Evolutionary conservation across 73 alveolate genomes (phyloP).

Genomic region (Stentor roeselii): DNA sequence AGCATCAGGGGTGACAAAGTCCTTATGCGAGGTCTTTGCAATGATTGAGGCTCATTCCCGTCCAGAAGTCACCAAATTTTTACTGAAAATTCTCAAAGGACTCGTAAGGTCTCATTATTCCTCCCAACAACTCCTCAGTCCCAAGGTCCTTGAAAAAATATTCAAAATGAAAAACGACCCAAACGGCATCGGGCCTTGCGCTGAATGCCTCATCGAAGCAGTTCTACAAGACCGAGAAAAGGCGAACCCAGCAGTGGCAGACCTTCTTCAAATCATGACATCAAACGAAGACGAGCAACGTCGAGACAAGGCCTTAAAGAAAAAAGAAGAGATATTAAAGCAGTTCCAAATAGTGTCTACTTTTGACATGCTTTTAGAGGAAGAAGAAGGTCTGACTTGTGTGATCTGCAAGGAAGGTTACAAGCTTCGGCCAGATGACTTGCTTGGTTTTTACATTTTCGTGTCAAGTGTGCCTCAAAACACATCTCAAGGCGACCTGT

Average conservation of each 20-base stretch:
- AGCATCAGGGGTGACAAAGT: not conserved
- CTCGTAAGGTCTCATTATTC: slow-evolving; percentile 31
- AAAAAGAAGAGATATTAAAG: slow-evolving; percentile 19
- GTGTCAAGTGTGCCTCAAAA: slow-evolving; percentile 27
- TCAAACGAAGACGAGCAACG: slow-evolving; percentile 45
- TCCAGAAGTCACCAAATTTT: not conserved
- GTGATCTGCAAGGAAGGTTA: slow-evolving; percentile 69
- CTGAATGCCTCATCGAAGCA: slow-evolving; percentile 21
- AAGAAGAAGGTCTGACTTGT: slow-evolving; percentile 54
- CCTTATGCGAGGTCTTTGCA: not conserved
- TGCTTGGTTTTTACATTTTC: slow-evolving; percentile 58
- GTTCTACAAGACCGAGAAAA: not conserved
- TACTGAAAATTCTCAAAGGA: slow-evolving; percentile 26
- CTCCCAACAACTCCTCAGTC: slow-evolving; percentile 27
- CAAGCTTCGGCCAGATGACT: slow-evolving; percentile 53
- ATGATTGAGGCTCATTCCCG: not conserved
- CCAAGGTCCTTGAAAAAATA: slow-evolving; percentile 1
- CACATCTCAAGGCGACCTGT: slow-evolving; percentile 25
- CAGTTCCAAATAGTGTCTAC: slow-evolving; percentile 36
- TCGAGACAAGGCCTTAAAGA: slow-evolving; percentile 28
- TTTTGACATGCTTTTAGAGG: slow-evolving; percentile 21
- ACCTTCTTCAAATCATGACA: slow-evolving; percentile 9
- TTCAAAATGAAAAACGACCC: not conserved
- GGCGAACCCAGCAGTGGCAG: not conserved
- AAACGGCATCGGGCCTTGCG: slow-evolving; percentile 2